Evolutionary conservation across 495 filamentous ascomycete genomes (phyloP).

Genomic region (Penicillium malachiteum): DNA sequence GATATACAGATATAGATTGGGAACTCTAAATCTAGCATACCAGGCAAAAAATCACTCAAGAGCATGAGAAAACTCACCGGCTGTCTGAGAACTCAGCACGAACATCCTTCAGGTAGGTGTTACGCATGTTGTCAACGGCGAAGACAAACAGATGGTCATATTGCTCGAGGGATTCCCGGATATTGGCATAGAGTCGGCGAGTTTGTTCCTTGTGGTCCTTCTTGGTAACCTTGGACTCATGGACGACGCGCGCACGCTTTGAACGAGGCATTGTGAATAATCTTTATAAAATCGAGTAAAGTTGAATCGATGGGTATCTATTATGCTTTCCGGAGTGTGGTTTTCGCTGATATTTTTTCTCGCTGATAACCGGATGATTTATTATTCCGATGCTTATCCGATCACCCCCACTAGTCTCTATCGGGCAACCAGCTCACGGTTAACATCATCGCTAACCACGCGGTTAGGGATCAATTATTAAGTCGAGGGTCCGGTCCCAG

Average conservation of each 20-base stretch:
- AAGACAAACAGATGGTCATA: conserved; percentile 94
- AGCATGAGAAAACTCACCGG: conserved; percentile 55
- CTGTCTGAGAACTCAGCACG: conserved; percentile 78
- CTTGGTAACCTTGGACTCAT: conserved; percentile 86
- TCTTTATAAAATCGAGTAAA: background rate
- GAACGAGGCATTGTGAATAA: conserved; percentile 82
- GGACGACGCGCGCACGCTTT: conserved; percentile 84
- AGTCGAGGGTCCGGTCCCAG: background rate
- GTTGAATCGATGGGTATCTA: conserved; percentile 1
- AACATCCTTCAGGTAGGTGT: conserved; percentile 92
- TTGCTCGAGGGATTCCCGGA: conserved; percentile 79
- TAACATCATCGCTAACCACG: background rate
- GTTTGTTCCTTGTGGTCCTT: conserved; percentile 88
- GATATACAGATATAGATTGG: background rate
- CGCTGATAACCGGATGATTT: conserved; percentile 45
- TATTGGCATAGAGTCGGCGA: conserved; percentile 79
- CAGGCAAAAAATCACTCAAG: background rate
- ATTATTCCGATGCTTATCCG: conserved; percentile 42
- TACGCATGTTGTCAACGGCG: conserved; percentile 95
- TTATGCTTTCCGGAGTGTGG: conserved; percentile 14
- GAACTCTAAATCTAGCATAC: background rate
- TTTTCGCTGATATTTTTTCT: conserved; percentile 27
- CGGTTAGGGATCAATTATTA: background rate
- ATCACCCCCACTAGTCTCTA: conserved; percentile 27
- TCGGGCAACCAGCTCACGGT: conserved; percentile 35